These are phyloP conservation scores for Blastocystis sp. DNA, from an alignment of 352 stramenopile species.

Conservation along the genomic window DNA sequence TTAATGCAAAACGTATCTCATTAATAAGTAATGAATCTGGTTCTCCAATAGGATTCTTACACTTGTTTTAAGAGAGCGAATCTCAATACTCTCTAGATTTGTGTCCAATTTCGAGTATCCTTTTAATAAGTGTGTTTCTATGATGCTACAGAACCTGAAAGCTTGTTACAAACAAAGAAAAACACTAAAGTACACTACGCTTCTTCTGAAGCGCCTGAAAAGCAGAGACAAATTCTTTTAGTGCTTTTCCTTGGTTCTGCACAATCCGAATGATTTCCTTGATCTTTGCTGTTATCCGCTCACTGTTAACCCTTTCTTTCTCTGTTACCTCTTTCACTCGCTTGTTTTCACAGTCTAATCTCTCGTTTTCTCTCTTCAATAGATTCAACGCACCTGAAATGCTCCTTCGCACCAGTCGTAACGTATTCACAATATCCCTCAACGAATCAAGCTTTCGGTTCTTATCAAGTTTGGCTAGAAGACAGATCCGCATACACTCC, in stretches of 20 bases:
- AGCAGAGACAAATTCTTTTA: constrained; percentile 40
- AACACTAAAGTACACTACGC: background rate
- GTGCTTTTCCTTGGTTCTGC: constrained; percentile 43
- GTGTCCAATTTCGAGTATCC: too few relatives aligned
- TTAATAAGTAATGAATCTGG: background rate
- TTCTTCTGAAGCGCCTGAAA: constrained; percentile 45
- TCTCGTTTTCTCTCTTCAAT: constrained; percentile 41
- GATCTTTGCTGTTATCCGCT: background rate
- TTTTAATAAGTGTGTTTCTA: too few relatives aligned
- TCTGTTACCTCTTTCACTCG: background rate
- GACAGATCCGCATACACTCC: constrained; percentile 51
- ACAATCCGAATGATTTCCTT: constrained; percentile 35
- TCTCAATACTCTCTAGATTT: too few relatives aligned
- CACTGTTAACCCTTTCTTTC: constrained; percentile 11
- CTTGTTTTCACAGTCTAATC: constrained; percentile 34
- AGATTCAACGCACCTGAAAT: constrained; percentile 23
- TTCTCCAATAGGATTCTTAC: background rate
- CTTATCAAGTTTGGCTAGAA: constrained; percentile 48
- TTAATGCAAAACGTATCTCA: background rate
- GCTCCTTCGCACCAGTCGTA: background rate
- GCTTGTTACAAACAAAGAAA: background rate
- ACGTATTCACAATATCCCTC: constrained; percentile 16
- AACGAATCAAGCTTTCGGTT: background rate
- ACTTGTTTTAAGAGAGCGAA: too few relatives aligned
- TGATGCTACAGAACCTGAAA: too few relatives aligned